Conservation (phyloP, 345 rosid genomes). For the Populus alba region DNA sequence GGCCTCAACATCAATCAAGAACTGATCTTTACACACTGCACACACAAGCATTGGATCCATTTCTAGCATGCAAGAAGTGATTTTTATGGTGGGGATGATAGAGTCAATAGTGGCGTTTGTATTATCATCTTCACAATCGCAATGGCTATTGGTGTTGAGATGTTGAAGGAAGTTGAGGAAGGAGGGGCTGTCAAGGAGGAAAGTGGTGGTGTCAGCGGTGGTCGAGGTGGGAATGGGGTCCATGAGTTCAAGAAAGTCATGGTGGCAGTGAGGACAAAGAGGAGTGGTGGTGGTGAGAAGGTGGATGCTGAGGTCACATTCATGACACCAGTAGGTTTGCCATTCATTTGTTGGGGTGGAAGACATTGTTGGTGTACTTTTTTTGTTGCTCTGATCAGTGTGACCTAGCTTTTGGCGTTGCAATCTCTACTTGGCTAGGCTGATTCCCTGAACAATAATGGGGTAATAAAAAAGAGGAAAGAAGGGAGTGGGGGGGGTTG, state of each 20-base stretch:
- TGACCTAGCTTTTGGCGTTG: no score
- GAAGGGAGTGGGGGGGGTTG: no score
- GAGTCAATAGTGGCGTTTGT: conserved; percentile 12
- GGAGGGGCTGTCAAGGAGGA: conserved; percentile 45
- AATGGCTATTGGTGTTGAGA: conserved; percentile 15
- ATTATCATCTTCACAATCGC: conserved; percentile 18
- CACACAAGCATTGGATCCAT: conserved; percentile 33
- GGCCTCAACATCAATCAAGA: conserved; percentile 37
- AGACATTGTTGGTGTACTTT: conserved; percentile 4
- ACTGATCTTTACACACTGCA: conserved; percentile 54
- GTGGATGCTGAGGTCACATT: conserved; percentile 55
- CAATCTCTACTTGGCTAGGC: no score
- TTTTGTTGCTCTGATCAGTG: not conserved
- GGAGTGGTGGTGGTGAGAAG: conserved; percentile 31
- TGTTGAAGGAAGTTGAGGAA: conserved; percentile 41
- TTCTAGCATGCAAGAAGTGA: conserved; percentile 34
- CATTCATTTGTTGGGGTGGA: conserved; percentile 19
- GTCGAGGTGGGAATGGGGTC: conserved; percentile 22
- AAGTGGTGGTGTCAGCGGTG: not conserved
- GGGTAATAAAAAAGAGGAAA: no score
- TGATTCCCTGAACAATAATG: no score
- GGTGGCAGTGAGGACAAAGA: conserved; percentile 45
- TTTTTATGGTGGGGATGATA: conserved; percentile 27
- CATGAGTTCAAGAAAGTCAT: conserved; percentile 31
- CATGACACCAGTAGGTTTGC: conserved; percentile 59